Conservation (phyloP, 331 rosid genomes). For the Cydonia oblonga region DNA sequence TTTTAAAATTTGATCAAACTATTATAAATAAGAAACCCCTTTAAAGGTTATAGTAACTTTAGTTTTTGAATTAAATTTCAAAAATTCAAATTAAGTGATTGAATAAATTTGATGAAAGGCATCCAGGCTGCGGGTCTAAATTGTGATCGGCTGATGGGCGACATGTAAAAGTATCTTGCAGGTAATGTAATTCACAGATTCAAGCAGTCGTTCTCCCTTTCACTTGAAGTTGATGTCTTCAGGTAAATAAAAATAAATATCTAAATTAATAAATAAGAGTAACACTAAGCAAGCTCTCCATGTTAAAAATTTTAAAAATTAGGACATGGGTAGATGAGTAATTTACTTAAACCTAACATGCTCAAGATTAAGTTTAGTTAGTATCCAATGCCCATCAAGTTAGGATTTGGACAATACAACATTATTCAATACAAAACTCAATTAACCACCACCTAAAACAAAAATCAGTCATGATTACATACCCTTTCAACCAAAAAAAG, state of each 20-base stretch:
- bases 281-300: too few relatives aligned
- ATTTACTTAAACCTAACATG: too few relatives aligned
- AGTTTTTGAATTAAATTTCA: accelerated
- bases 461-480: not conserved
- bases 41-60: too few relatives aligned
- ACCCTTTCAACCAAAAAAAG: not conserved
- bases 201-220: conserved; percentile 3
- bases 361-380: not conserved
- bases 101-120: too few relatives aligned
- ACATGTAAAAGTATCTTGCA: not conserved
- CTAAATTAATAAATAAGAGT: too few relatives aligned
- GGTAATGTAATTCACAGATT: not conserved
- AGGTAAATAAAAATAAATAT: not conserved
- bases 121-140: too few relatives aligned
- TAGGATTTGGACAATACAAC: not conserved
- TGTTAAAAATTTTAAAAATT: too few relatives aligned
- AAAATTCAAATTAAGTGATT: accelerated
- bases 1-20: accelerated
- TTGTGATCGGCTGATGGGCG: too few relatives aligned
- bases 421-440: not conserved
- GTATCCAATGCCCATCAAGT: not conserved
- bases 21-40: accelerated
- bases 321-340: too few relatives aligned
- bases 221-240: not conserved
- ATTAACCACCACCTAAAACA: not conserved